Base-by-base conservation (phyloP, 1,284 basidiomycete genomes). In the Ceratorhiza oryzae-sativae region DNA sequence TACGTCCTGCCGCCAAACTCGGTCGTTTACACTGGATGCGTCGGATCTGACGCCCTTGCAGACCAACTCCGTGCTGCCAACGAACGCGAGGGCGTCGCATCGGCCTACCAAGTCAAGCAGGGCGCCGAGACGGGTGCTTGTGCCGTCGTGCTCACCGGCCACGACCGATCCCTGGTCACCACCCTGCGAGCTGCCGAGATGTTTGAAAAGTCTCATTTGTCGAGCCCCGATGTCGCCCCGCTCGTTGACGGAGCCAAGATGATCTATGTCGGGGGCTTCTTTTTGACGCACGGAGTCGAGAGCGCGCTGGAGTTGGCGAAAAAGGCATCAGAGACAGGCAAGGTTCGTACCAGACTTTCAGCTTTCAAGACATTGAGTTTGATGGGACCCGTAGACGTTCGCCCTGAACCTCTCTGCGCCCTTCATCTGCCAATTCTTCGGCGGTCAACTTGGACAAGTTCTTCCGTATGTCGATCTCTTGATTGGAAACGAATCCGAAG, bases 201-300 rank as follows among this genome's bases (percentile, higher is more conserved):
- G 81, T 98, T 98, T 82, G 87, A 90, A 56, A 84, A 87, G 75
- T 84, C 87, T 18, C 94, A 98, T 82, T 86, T 98, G 67, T 84
- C 86, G 32, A 91, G 92, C n/a, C 84, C 90, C 32, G 83, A 86
- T 75, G 89, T 98, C 74, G 89, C 93, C 59, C 85, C 89, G 58
- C 84, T 94, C 74, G 85, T 98, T 77, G 86, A 92, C 34, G 86
- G 83, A 65, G 96, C 96, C 72, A 90, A 93, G 79, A 87, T 89
- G 80, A 97, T 89, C 84, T 99, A 99, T 85, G 88, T 98, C 74
- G 97, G 95, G 78, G 97, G 97, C 20, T 99, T 92, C 86, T 98
- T 99, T 89, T 87, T 99, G 75, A 97, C 97, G 25, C 97, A 99
- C 80, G 96, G 96, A 68, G 80, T 88, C 73, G 89, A 90, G 77